Conservation (phyloP, 164 flowering plant genomes). For the Stephania yunnanensis region DNA sequence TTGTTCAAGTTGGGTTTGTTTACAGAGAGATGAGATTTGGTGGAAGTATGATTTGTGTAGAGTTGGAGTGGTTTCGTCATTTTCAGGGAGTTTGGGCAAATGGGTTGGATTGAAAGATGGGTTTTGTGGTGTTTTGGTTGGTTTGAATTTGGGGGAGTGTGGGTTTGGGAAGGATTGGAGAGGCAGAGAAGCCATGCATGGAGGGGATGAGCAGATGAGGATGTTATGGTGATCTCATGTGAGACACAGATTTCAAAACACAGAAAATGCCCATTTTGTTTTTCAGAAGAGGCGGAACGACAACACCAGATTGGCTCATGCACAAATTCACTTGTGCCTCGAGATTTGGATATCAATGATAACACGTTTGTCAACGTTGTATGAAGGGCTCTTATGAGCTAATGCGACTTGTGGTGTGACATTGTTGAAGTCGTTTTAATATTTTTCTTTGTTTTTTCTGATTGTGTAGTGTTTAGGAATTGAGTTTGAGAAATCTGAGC, state of each 20-base stretch:
- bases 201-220: slow-evolving; percentile 1
- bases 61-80: slow-evolving; percentile 10
- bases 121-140: slow-evolving; percentile 15
- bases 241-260: background rate
- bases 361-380: too few relatives aligned
- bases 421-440: too few relatives aligned
- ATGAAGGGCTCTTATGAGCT: too few relatives aligned
- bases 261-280: background rate
- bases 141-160: slow-evolving; percentile 12
- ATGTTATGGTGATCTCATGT: background rate
- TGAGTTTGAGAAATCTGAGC: too few relatives aligned
- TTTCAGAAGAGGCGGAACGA: too few relatives aligned
- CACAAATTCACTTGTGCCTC: too few relatives aligned
- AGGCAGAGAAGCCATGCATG: slow-evolving; percentile 45
- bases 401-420: too few relatives aligned
- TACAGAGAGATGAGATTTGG: slow-evolving; percentile 45
- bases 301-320: too few relatives aligned
- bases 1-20: slow-evolving; percentile 35
- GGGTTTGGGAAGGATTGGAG: slow-evolving; percentile 23
- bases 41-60: slow-evolving; percentile 36
- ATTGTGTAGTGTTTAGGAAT: too few relatives aligned
- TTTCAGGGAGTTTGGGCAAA: slow-evolving; percentile 10
- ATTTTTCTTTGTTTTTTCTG: too few relatives aligned
- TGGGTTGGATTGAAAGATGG: slow-evolving; percentile 19
- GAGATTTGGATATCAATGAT: too few relatives aligned